These are phyloP conservation scores for Tarenaya hassleriana DNA, from an alignment of 345 rosid species.

Conservation along the genomic window DNA sequence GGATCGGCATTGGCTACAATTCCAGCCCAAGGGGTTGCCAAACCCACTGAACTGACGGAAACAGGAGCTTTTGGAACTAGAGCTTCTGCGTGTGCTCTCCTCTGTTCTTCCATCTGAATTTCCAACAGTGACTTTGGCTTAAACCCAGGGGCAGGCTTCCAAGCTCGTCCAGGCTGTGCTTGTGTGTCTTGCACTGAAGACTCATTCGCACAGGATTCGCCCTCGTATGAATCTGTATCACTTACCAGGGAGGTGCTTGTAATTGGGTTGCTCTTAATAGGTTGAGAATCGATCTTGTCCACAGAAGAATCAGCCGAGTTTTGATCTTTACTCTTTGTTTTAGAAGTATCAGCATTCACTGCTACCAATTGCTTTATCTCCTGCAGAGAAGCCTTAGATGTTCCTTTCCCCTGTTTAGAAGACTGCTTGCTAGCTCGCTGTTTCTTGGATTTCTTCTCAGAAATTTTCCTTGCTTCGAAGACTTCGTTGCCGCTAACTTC, in stretches of 20 bases:
- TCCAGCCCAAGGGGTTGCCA: slow-evolving; percentile 74
- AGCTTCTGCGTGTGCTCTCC: slow-evolving; percentile 50
- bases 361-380: slow-evolving; percentile 41
- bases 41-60: slow-evolving; percentile 35
- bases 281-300: slow-evolving; percentile 33
- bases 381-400: slow-evolving; percentile 35
- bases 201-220: slow-evolving; percentile 32
- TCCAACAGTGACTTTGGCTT: slow-evolving; percentile 90
- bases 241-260: slow-evolving; percentile 11
- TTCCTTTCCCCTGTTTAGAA: slow-evolving; percentile 50
- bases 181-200: slow-evolving; percentile 32
- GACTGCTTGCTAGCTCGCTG: slow-evolving; percentile 58
- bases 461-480: slow-evolving; percentile 49
- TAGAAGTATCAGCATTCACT: slow-evolving; percentile 33
- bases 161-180: slow-evolving; percentile 49
- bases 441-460: slow-evolving; percentile 82
- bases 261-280: slow-evolving; percentile 26
- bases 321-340: slow-evolving; percentile 27
- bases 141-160: slow-evolving; percentile 98
- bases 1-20: slow-evolving; percentile 51
- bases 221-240: slow-evolving; percentile 34
- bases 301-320: slow-evolving; percentile 26
- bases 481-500: slow-evolving; percentile 45
- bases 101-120: slow-evolving; percentile 93
- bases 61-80: slow-evolving; percentile 45